A percentile compares a stretch with the other conserved stretches of the same genome.
phyloP scores from a whole-genome alignment of 768 basidiomycete species.

The Sistotremastrum niveocremeum region DNA sequence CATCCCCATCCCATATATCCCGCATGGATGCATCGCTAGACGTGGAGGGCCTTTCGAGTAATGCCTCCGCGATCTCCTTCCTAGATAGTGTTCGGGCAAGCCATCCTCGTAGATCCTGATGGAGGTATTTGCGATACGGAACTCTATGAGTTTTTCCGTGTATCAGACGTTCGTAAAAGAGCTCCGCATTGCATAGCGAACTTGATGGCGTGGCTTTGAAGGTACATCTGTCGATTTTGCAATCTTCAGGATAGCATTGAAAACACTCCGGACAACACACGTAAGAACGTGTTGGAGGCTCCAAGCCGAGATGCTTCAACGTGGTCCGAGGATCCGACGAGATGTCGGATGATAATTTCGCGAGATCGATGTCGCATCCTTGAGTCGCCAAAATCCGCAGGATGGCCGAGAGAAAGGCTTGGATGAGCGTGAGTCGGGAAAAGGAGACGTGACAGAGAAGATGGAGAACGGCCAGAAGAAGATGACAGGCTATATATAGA shows the following conservation, averaged over 20 bases:
- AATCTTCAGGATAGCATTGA: conserved; percentile 12
- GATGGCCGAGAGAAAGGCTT: no score
- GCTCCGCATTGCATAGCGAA: conserved; percentile 10
- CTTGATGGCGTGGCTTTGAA: conserved; percentile 8
- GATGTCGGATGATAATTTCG: no score
- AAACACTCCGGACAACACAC: conserved; percentile 18
- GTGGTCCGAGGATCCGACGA: conserved; percentile 12
- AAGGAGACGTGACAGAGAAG: no score
- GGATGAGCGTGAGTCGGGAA: no score
- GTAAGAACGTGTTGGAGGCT: conserved; percentile 9
- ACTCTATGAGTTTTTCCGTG: no score
- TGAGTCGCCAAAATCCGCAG: no score
- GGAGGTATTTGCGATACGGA: neutral
- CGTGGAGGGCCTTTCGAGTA: neutral
- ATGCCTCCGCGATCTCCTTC: conserved; percentile 1
- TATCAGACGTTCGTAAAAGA: no score
- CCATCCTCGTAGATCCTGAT: conserved; percentile 1
- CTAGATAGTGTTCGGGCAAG: neutral
- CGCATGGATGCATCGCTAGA: neutral
- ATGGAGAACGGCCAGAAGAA: no score
- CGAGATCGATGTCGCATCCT: no score
- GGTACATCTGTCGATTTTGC: no score
- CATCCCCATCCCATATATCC: conserved; percentile 4
- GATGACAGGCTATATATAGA: no score
- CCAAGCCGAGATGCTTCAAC: conserved; percentile 9